Base-by-base conservation (phyloP, 2,329 filamentous ascomycete genomes). In the Aspergillus transmontanensis region DNA sequence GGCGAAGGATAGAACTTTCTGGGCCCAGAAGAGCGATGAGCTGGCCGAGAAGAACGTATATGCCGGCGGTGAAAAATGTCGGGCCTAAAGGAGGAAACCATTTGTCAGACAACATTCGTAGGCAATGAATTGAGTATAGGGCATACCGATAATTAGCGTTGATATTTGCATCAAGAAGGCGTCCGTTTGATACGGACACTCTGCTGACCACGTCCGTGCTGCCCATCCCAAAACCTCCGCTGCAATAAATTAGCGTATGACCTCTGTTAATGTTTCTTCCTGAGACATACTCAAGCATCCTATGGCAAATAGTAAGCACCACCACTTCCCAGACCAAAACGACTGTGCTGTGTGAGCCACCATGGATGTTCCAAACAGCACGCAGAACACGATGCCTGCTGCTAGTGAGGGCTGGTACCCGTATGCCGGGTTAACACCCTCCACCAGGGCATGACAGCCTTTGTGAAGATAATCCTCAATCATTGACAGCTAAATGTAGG, bases 141-240 rank as follows among this genome's bases (percentile, higher is more conserved):
- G 26, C 19, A 65, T 60, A 77, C 75, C 75, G 53, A 78, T 77
- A 57, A 78, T 78, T 16, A 78, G 66, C 14, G 75, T 78, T 2
- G 80, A 81, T 50, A 84, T 84, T 66, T 85, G 83, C 70, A 84
- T 81, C 6, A 84, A 70, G 61, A 84, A 85, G 12, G 82, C 81
- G 16, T 78, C 78, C 11, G 71, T 61, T 68, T 83, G 83, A 68
- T 84, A 84, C 1, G 82, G 81, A 57, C 83, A 85, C 53, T 80
- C 14, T 6, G 34, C 34, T 36, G 34, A 36, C 34, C 34, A 36
- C 14, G 34, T 36, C 34, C 34, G 68, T 14, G 80, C 82, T 4
- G 76, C 78, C 83, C 83, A 85, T 34, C 83, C 83, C 50, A 84
- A 71, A 11, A 82, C 64, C 65, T 84, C 82, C 28, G 66, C 74